Evolutionary conservation across 805 yeast species (phyloP), one percentile per base, ranked within the genome.

Genomic region (Schwanniomyces sp.): DNA sequence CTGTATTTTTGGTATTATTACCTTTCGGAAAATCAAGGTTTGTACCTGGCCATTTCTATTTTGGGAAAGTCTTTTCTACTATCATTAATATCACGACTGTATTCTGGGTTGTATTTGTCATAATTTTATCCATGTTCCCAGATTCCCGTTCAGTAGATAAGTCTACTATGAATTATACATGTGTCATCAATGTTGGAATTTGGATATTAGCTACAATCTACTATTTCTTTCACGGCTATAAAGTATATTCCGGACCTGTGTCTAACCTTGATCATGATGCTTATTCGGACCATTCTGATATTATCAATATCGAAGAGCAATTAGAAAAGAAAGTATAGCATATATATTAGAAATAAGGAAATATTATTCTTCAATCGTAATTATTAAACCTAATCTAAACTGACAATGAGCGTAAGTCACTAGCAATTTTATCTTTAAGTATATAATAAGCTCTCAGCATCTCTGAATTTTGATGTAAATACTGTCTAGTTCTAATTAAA

Each of bases 161-260:
- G 47, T 63, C 65, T 5, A 57, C 79, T 17, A 85, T 86, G 92
- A 86, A 86, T 66, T 86, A 86, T 62, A 81, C 89, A 0, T 76
- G 77, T 52, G 87, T 81, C 2, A 82, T 85, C 48, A 83, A 81
- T 24, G 77, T 79, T 27, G 84, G 84, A 7, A 76, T 80, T 14
- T 81, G 86, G 86, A 48, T 79, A 5, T 64, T 82, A 16, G 72
- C 86, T 0, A 56, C 75, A 47, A 43, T 75, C 0, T 84, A 84
- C 63, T 84, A 79, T 64, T 72, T 61, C 46, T 60, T 70, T 4
- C 76, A 76, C 58, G 86, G 84, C 3, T 73, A 77, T 50, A 80
- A 75, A 55, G 67, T 72, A 58, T 84, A 79, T 69, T 59, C 72
- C 28, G 90, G 90, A 7, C 89, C 89, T 2, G 58, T 57, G 41